Evolutionary conservation across 169 alveolate genomes (phyloP).

Genomic region (Plasmodium vinckei): DNA sequence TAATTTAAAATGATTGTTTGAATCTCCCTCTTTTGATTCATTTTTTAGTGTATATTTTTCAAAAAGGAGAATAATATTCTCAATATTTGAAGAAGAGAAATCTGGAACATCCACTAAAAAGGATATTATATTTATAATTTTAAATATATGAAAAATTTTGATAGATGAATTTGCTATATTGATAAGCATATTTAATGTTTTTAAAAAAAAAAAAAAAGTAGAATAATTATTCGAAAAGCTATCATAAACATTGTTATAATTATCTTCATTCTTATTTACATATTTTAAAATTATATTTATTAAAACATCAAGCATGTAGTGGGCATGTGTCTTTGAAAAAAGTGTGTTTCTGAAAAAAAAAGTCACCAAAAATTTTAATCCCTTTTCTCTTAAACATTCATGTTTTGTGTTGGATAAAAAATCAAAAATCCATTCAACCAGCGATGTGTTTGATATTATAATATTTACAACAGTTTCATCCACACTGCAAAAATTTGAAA

Average conservation of each 20-base stretch:
- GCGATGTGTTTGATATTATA: conserved; percentile 47
- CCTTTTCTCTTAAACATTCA: conserved; percentile 68
- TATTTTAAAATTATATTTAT: conserved; percentile 57
- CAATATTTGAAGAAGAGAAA: conserved; percentile 19
- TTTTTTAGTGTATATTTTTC: conserved; percentile 45
- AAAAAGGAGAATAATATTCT: conserved; percentile 34
- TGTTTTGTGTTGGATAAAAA: conserved; percentile 62
- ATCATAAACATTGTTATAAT: background rate
- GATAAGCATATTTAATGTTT: conserved; percentile 65
- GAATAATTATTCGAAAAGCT: conserved; percentile 23
- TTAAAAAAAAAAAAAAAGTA: conserved; percentile 32
- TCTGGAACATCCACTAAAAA: conserved; percentile 40
- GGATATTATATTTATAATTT: conserved; percentile 43
- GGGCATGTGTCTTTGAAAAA: conserved; percentile 66
- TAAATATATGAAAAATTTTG: conserved; percentile 43
- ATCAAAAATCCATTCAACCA: conserved; percentile 72
- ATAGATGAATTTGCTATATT: conserved; percentile 29
- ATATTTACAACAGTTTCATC: conserved; percentile 59
- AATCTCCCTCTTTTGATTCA: background rate
- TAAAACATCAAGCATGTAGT: conserved; percentile 64
- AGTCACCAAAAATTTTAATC: conserved; percentile 49
- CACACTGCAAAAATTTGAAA: conserved; percentile 49
- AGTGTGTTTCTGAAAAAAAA: conserved; percentile 71
- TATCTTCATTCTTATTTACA: conserved; percentile 34
- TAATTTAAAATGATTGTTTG: background rate